Evolutionary conservation across 352 stramenopile species (phyloP), one percentile per base, ranked within the genome.

Genomic region (Globisporangium orthogonon): DNA sequence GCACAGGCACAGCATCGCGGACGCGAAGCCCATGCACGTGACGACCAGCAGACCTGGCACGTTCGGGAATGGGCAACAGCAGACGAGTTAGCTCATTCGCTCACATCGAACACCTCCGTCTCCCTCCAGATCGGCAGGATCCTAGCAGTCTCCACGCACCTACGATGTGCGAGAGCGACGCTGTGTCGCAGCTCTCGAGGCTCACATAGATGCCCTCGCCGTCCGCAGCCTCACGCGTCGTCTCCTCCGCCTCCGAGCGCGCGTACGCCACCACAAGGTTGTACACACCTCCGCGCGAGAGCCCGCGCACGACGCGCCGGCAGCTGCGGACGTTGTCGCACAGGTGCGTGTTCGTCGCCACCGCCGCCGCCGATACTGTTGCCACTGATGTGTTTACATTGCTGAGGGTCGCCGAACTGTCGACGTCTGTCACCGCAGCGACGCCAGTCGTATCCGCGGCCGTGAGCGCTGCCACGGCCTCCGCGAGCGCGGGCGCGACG

Each of bases 241-340:
- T 41, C 1, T 46, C 37, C 0, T 59, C 46, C 2, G 23, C 7
- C 44, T 64, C 58, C 3, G 43, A 11, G 15, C 47, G 62, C 56
- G 62, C 74, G 23, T 63, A 66, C 9, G 73, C 63, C 58, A 82
- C 67, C 35, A 82, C 56, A 41, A 82, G 62, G 54, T 70, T 79
- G 59, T 82, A 82, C 9, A 78, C 54, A 4, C 67, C 63, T 0
- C 53, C 58, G n/a, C 67, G 70, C 13, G 67, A 65, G 43, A 82
- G 55, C 0, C 72, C 70, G 31, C 67, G 52, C 48, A 75, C 65
- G 7, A 70, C 50, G 41, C 73, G 65, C 31, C 61, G 61, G 60
- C 72, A 82, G 10, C 46, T 65, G 40, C 56, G 58, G 28, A 64
- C 64, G 23, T 67, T 62, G 40, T 61, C 64, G 56, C 72, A 82